Base-by-base conservation (phyloP, 768 basidiomycete genomes). In the Tylopilus subfusipes region DNA sequence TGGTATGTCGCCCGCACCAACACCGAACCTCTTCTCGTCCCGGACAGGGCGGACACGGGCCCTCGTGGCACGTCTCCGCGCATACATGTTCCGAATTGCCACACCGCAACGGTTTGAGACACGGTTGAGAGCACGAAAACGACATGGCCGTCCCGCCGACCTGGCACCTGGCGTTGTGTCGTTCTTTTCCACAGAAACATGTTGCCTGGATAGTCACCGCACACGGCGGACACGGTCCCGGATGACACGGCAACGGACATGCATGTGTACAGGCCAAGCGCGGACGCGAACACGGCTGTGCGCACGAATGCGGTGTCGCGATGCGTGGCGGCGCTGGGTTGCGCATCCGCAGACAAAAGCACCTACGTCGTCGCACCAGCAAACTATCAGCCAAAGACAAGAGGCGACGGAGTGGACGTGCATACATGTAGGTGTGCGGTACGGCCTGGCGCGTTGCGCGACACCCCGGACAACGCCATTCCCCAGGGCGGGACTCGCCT, bases 171-270 rank as follows among this genome's bases (percentile, higher is more conserved):
- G 66, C 63, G 4, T 58, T 68, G 29, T 47, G 65, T 2, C 73
- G 69, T 31, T 81, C 77, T 55, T 82, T 79, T 44, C 81, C 80
- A n/a, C 94, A 98, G 48, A 90, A 85, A 66, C 97, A 99, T 2
- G 78, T 74, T n/a, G 84, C 72, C 40, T 82, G 79, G 0, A 88
- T 82, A 6, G 88, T 90, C 12, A 96, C 80, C 57, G 84, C 82
- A 65, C 97, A 99, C 0, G 93, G 93, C 0, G 95, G 95, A 72
- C 97, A 99, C 0, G 96, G 97, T 0, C 96, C 97, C 0, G 97
- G 96, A 68, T 98, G 96, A 64, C 96, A 98, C 14, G 77, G 75
- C 14, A 93, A 67, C 0, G 93, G 82, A 68, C 95, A 98, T 0
- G 91, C 76, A 65, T 98, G 96, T 0, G 78, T 76, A 61, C 96